These are phyloP conservation scores for Penicillium roqueforti DNA, from an alignment of 495 filamentous ascomycete species.

Conservation along the genomic window DNA sequence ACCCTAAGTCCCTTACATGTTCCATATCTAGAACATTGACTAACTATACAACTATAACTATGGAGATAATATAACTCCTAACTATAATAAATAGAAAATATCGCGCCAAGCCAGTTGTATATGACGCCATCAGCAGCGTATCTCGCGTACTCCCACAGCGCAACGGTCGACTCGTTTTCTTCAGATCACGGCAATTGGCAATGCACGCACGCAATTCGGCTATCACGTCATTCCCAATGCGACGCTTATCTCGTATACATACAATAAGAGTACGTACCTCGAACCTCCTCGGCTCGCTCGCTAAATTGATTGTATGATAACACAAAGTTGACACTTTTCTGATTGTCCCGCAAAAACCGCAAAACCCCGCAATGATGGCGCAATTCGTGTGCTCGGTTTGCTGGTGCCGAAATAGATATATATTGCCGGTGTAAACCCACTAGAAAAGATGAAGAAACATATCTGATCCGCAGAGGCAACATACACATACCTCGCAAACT, in stretches of 20 bases:
- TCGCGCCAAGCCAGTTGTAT: neutral
- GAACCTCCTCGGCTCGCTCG: neutral
- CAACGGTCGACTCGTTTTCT: too few species aligned
- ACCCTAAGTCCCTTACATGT: too few species aligned
- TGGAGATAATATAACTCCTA: too few species aligned
- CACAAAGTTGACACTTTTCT: neutral
- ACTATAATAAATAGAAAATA: too few species aligned
- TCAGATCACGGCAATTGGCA: neutral
- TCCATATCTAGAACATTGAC: too few species aligned
- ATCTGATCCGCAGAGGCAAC: neutral
- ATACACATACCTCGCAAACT: neutral
- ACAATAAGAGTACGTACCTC: too few species aligned
- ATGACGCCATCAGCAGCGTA: conserved; percentile 21
- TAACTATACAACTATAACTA: too few species aligned
- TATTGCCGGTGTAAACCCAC: neutral
- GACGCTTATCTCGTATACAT: neutral
- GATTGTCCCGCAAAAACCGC: neutral
- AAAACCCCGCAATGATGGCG: conserved; percentile 18
- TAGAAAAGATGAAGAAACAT: neutral
- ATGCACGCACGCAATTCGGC: conserved; percentile 9
- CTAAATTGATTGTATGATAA: too few species aligned
- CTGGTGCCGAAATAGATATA: conserved; percentile 9
- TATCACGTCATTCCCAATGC: conserved; percentile 7
- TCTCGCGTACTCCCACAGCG: too few species aligned
- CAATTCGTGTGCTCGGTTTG: conserved; percentile 9